Conservation (phyloP, 768 basidiomycete genomes). For the Heimioporus sp. region DNA sequence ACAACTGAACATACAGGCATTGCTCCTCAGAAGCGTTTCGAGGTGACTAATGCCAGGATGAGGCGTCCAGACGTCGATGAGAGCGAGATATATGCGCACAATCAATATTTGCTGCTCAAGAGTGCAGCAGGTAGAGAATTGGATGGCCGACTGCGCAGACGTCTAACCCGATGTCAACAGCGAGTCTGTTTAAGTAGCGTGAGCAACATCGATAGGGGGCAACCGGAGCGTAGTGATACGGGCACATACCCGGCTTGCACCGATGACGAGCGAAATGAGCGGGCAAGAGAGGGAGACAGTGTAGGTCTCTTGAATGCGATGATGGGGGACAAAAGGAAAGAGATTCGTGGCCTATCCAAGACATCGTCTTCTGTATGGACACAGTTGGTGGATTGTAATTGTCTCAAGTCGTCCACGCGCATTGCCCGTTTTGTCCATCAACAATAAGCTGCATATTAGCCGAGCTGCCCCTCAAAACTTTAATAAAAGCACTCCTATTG, state of each 20-base stretch:
- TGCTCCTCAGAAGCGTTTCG: not conserved
- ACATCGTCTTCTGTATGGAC: slow-evolving; percentile 14
- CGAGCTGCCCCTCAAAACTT: not conserved
- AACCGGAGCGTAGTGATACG: too few species aligned
- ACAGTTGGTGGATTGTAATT: slow-evolving; percentile 14
- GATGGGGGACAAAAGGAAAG: too few species aligned
- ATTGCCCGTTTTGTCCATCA: slow-evolving; percentile 20
- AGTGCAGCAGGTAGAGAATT: not conserved
- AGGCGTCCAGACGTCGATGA: not conserved
- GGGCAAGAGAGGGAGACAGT: slow-evolving; percentile 1
- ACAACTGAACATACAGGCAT: slow-evolving; percentile 15
- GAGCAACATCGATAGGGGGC: too few species aligned
- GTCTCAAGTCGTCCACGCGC: slow-evolving; percentile 15
- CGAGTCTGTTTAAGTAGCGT: not conserved
- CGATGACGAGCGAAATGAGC: not conserved
- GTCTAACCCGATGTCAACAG: not conserved
- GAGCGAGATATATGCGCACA: slow-evolving; percentile 1
- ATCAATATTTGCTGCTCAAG: not conserved
- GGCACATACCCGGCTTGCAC: not conserved
- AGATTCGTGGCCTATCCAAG: not conserved
- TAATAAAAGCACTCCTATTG: not conserved
- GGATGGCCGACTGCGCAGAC: not conserved
- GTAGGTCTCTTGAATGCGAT: not conserved
- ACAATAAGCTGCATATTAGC: slow-evolving; percentile 24
- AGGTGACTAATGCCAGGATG: slow-evolving; percentile 1